Percentiles rank a stretch among this genome's conserved stretches.
These are phyloP conservation scores for Stephanocyclus meneghinianus DNA, from an alignment of 352 stramenopile species.

Conservation along the genomic window DNA sequence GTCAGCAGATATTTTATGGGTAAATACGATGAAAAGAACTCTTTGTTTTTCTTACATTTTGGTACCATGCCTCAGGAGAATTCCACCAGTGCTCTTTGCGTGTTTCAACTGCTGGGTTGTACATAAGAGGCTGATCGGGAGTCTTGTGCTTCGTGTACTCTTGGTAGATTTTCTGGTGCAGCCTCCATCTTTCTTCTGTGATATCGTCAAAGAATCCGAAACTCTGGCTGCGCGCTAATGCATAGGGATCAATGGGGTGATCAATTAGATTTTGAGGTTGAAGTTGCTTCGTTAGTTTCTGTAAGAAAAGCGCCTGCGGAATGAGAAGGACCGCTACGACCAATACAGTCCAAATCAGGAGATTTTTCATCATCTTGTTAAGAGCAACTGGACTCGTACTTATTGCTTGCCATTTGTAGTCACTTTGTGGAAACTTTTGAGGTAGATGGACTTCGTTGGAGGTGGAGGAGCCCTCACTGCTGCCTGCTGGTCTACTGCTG, in stretches of 20 bases:
- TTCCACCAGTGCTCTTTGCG: not conserved
- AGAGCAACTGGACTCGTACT: no score
- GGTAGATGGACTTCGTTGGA: no score
- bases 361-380: no score
- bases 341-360: no score
- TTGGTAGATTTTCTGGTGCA: conserved; percentile 3
- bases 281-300: no score
- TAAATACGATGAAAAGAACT: not conserved
- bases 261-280: no score
- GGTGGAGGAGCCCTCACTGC: no score
- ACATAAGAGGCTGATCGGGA: conserved; percentile 7
- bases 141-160: conserved; percentile 2
- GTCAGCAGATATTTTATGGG: not conserved
- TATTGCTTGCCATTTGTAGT: no score
- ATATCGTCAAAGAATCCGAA: conserved; percentile 62
- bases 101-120: not conserved
- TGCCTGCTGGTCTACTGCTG: no score
- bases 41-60: conserved; percentile 1
- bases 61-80: conserved; percentile 6
- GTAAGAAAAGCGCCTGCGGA: no score
- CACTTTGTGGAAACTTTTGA: no score
- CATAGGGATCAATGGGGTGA: not conserved
- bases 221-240: conserved; percentile 34
- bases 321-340: no score
- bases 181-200: conserved; percentile 31